A percentile compares a stretch with the other conserved stretches of the same genome.
These are phyloP conservation scores for Pueraria montana DNA, from an alignment of 306 rosid genomes.

Conservation along the genomic window DNA sequence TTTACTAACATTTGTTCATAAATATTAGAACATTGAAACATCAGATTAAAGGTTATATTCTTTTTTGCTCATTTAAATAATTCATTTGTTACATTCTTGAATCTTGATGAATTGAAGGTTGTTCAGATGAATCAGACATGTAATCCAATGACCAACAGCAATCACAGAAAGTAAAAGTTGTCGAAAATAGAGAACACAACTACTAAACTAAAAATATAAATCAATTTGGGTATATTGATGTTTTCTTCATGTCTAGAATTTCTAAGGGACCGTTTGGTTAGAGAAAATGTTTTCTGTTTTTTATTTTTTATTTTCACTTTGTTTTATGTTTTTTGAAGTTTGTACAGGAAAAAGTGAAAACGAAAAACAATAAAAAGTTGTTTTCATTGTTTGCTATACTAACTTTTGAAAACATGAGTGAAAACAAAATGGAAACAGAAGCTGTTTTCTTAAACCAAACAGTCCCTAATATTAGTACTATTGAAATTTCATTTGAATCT, in stretches of 20 bases:
- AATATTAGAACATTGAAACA: conserved; percentile 27
- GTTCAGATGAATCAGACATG: conserved; percentile 36
- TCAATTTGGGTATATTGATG: neutral
- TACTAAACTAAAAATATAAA: neutral
- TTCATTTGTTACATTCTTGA: conserved; percentile 24
- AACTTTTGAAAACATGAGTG: neutral
- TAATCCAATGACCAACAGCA: conserved; percentile 5
- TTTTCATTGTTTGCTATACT: neutral
- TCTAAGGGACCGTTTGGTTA: neutral
- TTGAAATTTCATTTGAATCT: conserved; percentile 16
- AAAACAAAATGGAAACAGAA: neutral
- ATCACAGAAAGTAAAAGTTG: conserved; percentile 29
- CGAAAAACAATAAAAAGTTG: neutral
- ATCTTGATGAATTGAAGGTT: conserved; percentile 22
- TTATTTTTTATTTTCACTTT: neutral
- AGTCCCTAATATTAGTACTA: neutral
- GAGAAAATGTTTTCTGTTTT: neutral
- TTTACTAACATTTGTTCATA: neutral
- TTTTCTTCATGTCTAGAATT: conserved; percentile 7
- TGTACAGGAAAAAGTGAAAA: neutral
- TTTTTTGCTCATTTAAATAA: conserved; percentile 22
- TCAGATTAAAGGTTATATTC: conserved; percentile 21
- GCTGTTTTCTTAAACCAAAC: neutral
- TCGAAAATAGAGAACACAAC: conserved; percentile 10
- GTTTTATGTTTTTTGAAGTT: neutral